phyloP scores from a whole-genome alignment of 352 stramenopile genomes.

The Phytophthora pisi region DNA sequence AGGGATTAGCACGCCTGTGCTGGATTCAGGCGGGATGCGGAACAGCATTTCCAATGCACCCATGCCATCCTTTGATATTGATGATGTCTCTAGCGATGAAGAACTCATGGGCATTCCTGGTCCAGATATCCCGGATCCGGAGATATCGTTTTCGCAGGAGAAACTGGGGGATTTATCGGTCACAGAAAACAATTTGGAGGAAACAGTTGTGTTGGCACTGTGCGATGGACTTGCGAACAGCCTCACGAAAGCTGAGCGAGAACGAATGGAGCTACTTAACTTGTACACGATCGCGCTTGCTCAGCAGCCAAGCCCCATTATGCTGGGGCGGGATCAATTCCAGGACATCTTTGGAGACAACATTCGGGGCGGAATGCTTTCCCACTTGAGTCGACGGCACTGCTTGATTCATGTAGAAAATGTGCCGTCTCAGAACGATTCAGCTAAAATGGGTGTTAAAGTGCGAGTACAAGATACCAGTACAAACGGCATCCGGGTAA shows the following conservation, averaged over 20 bases:
- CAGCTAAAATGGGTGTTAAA: conserved; percentile 39
- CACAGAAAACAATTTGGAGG: conserved; percentile 48
- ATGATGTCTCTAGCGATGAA: conserved; percentile 60
- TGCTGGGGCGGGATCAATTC: conserved; percentile 60
- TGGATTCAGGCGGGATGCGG: conserved; percentile 15
- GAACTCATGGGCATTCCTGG: conserved; percentile 55
- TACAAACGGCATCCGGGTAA: conserved; percentile 72
- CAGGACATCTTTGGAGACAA: conserved; percentile 72
- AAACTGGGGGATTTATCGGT: conserved; percentile 73
- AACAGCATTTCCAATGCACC: conserved; percentile 12
- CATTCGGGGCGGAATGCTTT: conserved; percentile 60
- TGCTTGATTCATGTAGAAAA: conserved; percentile 67
- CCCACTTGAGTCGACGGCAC: conserved; percentile 62
- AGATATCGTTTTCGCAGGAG: conserved; percentile 72
- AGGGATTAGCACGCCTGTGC: conserved; percentile 26
- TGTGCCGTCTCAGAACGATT: conserved; percentile 28
- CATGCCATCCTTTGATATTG: conserved; percentile 24
- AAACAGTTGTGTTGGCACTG: conserved; percentile 43
- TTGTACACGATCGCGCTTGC: conserved; percentile 51
- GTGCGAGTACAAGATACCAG: conserved; percentile 74
- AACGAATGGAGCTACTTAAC: conserved; percentile 53
- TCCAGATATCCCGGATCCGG: conserved; percentile 45
- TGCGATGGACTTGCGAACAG: conserved; percentile 46
- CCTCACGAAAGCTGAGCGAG: conserved; percentile 49
- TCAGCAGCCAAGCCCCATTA: conserved; percentile 37